Base-by-base conservation (phyloP, 805 yeast species). In the Myxozyma mucilagina region DNA sequence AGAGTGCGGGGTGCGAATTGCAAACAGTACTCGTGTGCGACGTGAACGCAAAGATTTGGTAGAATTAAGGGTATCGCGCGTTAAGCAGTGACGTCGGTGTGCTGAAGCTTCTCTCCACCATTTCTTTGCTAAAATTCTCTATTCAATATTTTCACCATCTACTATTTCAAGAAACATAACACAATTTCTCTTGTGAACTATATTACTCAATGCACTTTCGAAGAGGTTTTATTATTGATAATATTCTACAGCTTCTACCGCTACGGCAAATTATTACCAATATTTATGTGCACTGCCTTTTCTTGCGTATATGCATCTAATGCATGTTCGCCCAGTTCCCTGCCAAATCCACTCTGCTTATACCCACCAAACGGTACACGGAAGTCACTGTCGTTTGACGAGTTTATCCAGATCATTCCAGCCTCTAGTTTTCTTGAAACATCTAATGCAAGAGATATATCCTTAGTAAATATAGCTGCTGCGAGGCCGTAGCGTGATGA, bases 341-440 rank as follows among this genome's bases (percentile, higher is more conserved):
- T 84, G 72, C 98, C 97, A 64, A 87, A 80, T 76, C 98, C 98
- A 60, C 94, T 86, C 81, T 86, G 85, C 75, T 90, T 90, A 80
- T 81, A 88, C 49, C 97, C 97, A 70, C 97, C 97, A 75, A 92
- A 92, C 71, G 97, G 97, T 75, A 92, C 87, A 75, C 83, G 80
- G 71, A 81, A 87, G 76, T 91, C 91, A 82, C 90, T 87, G 72
- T 89, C 87, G 69, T 87, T 86, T 56, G 86, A 84, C 13, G 86
- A 80, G 74, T 87, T 87, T 69, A 87, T 76, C 83, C 87, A 87
- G 32, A 87, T 84, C 54, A 82, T 82, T 31, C 93, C 93, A 4
- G 88, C 84, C 67, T 84, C 81, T 58, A 87, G 73, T 43, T 81
- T 82, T 50, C 79, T 73, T 14, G 91, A 87, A 69, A 86, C 78